Base-by-base conservation (phyloP, 257 asterid genomes). In the Marsdenia floribunda region DNA sequence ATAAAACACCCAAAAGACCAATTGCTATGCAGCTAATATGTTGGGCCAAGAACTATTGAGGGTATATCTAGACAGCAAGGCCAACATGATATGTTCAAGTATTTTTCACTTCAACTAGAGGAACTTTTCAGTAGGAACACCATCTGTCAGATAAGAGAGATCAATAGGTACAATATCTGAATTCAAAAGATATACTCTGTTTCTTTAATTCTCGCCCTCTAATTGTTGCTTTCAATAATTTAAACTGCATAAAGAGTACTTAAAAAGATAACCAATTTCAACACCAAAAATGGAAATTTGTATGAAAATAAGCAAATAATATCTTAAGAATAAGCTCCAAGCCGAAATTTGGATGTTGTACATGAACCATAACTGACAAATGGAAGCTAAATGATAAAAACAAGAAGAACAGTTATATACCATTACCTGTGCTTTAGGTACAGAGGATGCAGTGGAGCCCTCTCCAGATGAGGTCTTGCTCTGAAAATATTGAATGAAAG, bases 391-490 rank as follows among this genome's bases (percentile, higher is more conserved):
- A 8, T 15, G 46, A 4, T 13, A 9, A 6, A 37, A 4, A 19
- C 29, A 16, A 61, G 16, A 46, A 26, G 35, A 61, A 61, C 11
- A 26, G 12, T 61, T 13, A 37, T 11, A 65, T 11, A 14, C n/a
- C 49, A 13, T 70, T 83, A 90, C 96, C 92, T 83, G 86, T 59
- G 79, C 73, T 74, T 84, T 65, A 69, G 94, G 85, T 24, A 86
- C 86, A 83, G 80, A 58, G 42, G 94, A 82, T 18, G 83, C 60
- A 46, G 90, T 83, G 57, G 96, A 90, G 57, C 92, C 92, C 72
- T 81, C 96, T 69, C 89, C 86, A 19, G 88, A 22, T 16, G 94
- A 42, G 67, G 73, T 85, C 88, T 88, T 87, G 76, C 72, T 85
- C 94, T 88, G 75, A 80, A 83, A 9, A 57, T 50, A 10, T 40